These are phyloP conservation scores for Boletus insuetus DNA, from an alignment of 768 basidiomycete genomes.

Conservation along the genomic window DNA sequence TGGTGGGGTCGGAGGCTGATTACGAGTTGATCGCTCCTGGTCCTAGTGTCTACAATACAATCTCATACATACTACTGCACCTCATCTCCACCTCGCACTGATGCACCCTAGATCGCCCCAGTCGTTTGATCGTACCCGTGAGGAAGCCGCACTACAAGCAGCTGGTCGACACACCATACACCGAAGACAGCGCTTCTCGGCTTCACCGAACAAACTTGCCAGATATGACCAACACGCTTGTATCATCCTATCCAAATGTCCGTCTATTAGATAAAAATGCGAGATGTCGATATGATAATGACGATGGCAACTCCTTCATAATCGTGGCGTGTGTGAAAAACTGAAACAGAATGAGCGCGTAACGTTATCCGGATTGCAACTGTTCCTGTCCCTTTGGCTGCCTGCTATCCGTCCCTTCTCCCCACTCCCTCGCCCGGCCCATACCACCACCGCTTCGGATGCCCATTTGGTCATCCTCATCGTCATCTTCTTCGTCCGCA, in stretches of 20 bases:
- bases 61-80: too few relatives aligned
- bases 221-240: slow-evolving; percentile 23
- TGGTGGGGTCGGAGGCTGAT: slow-evolving; percentile 15
- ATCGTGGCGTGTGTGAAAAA: slow-evolving; percentile 8
- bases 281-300: slow-evolving; percentile 21
- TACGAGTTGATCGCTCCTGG: slow-evolving; percentile 10
- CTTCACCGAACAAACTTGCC: slow-evolving; percentile 22
- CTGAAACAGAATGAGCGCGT: slow-evolving; percentile 7
- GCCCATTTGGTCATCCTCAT: slow-evolving; percentile 14
- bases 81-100: too few relatives aligned
- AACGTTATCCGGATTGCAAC: slow-evolving; percentile 24
- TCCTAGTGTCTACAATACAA: too few relatives aligned
- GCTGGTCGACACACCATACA: slow-evolving; percentile 16
- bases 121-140: slow-evolving; percentile 10
- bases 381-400: slow-evolving; percentile 16
- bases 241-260: slow-evolving; percentile 33
- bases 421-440: slow-evolving; percentile 13
- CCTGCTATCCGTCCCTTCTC: slow-evolving; percentile 16
- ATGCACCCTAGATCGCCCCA: too few relatives aligned
- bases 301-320: slow-evolving; percentile 26
- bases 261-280: slow-evolving; percentile 36
- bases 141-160: slow-evolving; percentile 33
- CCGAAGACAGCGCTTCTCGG: slow-evolving; percentile 16
- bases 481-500: slow-evolving; percentile 26
- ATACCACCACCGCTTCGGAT: slow-evolving; percentile 1